These are phyloP conservation scores for Cyberlindnera amylophila DNA, from an alignment of 805 yeast genomes.

Conservation along the genomic window DNA sequence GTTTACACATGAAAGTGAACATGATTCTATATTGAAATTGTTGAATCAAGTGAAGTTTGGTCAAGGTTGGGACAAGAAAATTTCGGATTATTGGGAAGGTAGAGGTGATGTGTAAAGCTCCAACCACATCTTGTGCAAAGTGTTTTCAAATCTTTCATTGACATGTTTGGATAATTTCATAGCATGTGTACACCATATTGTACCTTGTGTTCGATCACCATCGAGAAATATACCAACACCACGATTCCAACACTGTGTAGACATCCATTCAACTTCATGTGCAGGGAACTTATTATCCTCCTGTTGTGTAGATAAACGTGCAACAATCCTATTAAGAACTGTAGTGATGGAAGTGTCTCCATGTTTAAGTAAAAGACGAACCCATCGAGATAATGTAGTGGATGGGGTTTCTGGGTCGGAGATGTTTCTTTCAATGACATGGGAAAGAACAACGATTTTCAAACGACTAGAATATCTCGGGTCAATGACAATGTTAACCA, in stretches of 20 bases:
- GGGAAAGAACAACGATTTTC: constrained; percentile 17
- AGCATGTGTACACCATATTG: constrained; percentile 29
- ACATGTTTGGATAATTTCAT: constrained; percentile 27
- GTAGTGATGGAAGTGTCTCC: constrained; percentile 3
- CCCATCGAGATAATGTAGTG: constrained; percentile 28
- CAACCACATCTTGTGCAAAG: constrained; percentile 28
- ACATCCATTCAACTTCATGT: constrained; percentile 35
- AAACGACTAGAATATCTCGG: constrained; percentile 20
- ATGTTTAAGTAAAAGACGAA: constrained; percentile 25
- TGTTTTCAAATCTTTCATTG: constrained; percentile 25
- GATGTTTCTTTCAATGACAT: constrained; percentile 26
- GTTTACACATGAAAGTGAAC: constrained; percentile 26
- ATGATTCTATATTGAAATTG: constrained; percentile 23
- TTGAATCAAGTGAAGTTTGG: constrained; percentile 15
- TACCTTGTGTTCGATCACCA: constrained; percentile 23
- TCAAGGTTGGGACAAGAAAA: constrained; percentile 21
- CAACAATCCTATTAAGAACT: constrained; percentile 11
- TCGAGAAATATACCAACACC: constrained; percentile 30
- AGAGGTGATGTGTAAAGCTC: constrained; percentile 23
- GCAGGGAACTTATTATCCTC: constrained; percentile 12
- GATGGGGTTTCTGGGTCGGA: constrained; percentile 12
- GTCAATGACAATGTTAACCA: constrained; percentile 20
- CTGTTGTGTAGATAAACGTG: constrained; percentile 6
- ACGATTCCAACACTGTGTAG: constrained; percentile 36
- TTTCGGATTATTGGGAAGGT: constrained; percentile 29